Percentiles rank a stretch among this genome's conserved stretches.
phyloP scores from a whole-genome alignment of 495 filamentous ascomycete genomes.

The Chaetomium cochliodes region DNA sequence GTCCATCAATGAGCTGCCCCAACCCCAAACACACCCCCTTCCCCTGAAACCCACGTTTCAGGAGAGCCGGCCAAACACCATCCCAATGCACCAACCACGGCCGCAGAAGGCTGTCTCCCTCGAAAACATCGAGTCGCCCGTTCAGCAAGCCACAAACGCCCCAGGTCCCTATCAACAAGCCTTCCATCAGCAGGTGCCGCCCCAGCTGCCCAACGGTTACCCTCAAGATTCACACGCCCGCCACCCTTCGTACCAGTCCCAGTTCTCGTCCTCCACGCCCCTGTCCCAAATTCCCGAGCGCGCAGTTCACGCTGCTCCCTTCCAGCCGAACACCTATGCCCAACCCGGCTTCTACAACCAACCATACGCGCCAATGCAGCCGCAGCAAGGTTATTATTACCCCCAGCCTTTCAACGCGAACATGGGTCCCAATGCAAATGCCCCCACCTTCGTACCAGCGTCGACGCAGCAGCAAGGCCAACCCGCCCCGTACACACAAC shows the following conservation, averaged over 20 bases:
- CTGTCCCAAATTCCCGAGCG: conserved; percentile 93
- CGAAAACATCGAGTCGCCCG: conserved; percentile 88
- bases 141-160: conserved; percentile 62
- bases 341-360: conserved; percentile 64
- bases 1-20: conserved; percentile 52
- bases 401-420: conserved; percentile 52
- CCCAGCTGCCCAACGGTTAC: conserved; percentile 60
- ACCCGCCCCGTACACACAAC: conserved; percentile 41
- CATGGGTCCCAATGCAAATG: conserved; percentile 53
- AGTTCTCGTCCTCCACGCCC: conserved; percentile 77
- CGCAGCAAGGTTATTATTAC: conserved; percentile 58
- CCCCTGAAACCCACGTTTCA: conserved; percentile 72
- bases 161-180: conserved; percentile 70
- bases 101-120: conserved; percentile 94
- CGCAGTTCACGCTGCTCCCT: conserved; percentile 87
- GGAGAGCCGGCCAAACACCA: conserved; percentile 69
- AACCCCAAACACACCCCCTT: conserved; percentile 58
- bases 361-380: conserved; percentile 50
- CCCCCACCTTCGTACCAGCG: conserved; percentile 58
- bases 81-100: conserved; percentile 94
- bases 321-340: conserved; percentile 72
- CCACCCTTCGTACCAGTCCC: conserved; percentile 72
- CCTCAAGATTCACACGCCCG: conserved; percentile 62
- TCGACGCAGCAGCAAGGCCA: conserved; percentile 45
- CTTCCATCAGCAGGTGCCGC: conserved; percentile 87